Base-by-base conservation (phyloP, 108 stramenopile species). In the Fragilaria crotonensis region DNA sequence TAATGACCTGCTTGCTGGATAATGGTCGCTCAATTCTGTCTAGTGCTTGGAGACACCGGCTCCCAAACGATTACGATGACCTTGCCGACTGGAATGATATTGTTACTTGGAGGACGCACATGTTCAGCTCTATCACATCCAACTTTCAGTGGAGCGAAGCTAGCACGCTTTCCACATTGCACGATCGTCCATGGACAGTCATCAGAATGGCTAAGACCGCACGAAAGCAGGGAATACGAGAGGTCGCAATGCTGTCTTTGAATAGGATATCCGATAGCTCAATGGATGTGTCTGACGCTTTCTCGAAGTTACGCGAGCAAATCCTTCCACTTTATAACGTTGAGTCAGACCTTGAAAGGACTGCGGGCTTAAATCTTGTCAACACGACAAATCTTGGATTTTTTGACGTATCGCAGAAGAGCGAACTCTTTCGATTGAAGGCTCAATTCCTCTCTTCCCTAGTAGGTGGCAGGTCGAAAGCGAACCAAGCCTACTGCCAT, bases 351-450 rank as follows among this genome's bases (percentile, higher is more conserved):
- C 52, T 77, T 9, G 77, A 89, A 48, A 45, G 83, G 45, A 87
- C 75, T 27, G 90, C 81, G 25, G 95, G 95, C 14, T 61, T 96
- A 59, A 94, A 97, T 67, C 70, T 97, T 20, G 80, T 96, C 53
- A 96, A 95, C 67, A 90, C 87, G 49, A 95, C 95, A 26, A 96
- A 97, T 66, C 69, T 97, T 18, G 88, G 92, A 30, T 96, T 73
- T 59, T 97, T 97, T 67, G 81, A 91, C 63, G 45, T 73, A 1
- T 51, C 69, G 33, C 96, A 97, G 52, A 95, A 89, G 59, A 73
- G 86, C 26, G 92, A 97, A 62, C 72, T 97, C 9, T 96, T 97
- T 63, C 75, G 96, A 19, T 57, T 97, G 62, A 97, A 97, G 59
- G 93, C 83, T 0, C 55, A 70, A 5, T 93, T 96, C 50, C 71